phyloP scores from a whole-genome alignment of 352 stramenopile genomes.

The Halophytophthora polymorphica region DNA sequence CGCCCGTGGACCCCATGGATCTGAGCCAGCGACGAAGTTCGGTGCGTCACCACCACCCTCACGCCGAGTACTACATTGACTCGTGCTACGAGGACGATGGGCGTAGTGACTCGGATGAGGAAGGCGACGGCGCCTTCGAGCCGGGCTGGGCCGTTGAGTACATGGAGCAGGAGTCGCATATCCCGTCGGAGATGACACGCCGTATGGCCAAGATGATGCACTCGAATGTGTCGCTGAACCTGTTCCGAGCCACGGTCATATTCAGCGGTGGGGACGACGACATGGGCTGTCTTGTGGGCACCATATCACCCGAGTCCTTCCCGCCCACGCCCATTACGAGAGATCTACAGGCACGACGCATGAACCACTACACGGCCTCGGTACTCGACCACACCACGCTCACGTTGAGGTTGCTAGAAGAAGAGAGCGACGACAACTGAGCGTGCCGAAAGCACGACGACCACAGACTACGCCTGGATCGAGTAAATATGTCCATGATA shows the following conservation, averaged over 20 bases:
- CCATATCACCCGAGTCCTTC: conserved; percentile 73
- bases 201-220: conserved; percentile 84
- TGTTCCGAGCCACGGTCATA: conserved; percentile 68
- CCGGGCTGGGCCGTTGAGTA: conserved; percentile 79
- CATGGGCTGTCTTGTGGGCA: conserved; percentile 37
- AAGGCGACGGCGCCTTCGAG: conserved; percentile 33
- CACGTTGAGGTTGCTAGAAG: conserved; percentile 48
- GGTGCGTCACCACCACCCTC: conserved; percentile 8
- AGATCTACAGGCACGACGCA: conserved; percentile 64
- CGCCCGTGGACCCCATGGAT: conserved; percentile 39
- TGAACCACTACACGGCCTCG: conserved; percentile 72
- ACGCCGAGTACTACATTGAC: conserved; percentile 6
- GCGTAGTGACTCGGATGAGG: conserved; percentile 8
- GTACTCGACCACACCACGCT: conserved; percentile 76
- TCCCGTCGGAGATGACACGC: conserved; percentile 59
- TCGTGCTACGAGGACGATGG: conserved; percentile 10
- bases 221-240: conserved; percentile 63
- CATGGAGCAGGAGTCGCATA: conserved; percentile 63
- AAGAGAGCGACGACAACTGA: conserved; percentile 37
- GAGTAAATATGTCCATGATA: too few species aligned
- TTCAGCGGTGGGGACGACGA: conserved; percentile 26
- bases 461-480: background rate
- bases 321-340: conserved; percentile 78
- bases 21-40: conserved; percentile 24
- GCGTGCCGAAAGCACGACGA: background rate